Conservation (phyloP, 257 asterid species). For the Rehmannia glutinosa region DNA sequence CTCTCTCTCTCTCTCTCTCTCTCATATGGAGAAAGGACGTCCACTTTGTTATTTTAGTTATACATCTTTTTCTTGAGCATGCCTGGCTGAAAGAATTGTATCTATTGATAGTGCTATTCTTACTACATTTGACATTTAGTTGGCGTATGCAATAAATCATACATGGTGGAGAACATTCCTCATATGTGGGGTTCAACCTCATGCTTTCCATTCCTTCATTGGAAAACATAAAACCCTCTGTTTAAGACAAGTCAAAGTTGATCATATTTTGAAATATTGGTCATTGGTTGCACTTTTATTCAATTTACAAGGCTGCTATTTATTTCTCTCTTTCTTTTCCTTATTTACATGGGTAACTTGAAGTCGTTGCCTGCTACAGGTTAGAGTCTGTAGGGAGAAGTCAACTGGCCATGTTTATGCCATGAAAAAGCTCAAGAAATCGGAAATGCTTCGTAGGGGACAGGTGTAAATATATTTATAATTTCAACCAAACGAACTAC, state of each 20-base stretch:
- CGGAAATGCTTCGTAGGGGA: constrained; percentile 99
- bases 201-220: not conserved
- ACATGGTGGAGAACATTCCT: not conserved
- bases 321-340: constrained; percentile 3
- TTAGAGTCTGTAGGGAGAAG: constrained; percentile 89
- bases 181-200: constrained; percentile 2
- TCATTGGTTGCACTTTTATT: not conserved
- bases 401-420: constrained; percentile 86
- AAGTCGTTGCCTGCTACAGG: constrained; percentile 39
- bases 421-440: constrained; percentile 96
- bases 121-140: not conserved
- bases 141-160: not conserved
- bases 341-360: not conserved
- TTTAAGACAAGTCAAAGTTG: not conserved
- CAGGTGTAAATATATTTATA: constrained; percentile 53
- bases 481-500: no score
- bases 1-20: constrained; percentile 21
- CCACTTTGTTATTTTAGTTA: not conserved
- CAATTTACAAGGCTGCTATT: not conserved
- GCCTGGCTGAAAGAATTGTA: constrained; percentile 4
- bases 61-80: not conserved
- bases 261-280: not conserved
- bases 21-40: not conserved
- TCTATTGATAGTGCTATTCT: not conserved
- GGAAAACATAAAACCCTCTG: not conserved